Evolutionary conservation across 768 basidiomycete genomes (phyloP).

Genomic region (Lentinula raphanica): DNA sequence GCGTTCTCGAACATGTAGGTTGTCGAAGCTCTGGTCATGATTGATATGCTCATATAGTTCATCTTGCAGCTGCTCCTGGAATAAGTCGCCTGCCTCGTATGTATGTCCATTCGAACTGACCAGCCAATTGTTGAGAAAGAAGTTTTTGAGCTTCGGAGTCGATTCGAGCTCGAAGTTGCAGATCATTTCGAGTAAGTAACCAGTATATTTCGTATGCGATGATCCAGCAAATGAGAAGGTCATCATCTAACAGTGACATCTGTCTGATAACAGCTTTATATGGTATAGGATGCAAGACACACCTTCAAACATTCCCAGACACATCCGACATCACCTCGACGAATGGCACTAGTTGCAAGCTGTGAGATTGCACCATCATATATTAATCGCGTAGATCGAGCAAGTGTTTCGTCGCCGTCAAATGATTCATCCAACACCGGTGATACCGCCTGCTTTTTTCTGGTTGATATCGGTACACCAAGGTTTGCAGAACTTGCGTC

Average conservation of each 20-base stretch:
- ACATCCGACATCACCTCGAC: constrained; percentile 10
- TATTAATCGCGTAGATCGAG: constrained; percentile 6
- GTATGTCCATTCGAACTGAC: constrained; percentile 12
- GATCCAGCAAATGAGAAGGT: constrained; percentile 17
- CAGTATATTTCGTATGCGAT: constrained; percentile 13
- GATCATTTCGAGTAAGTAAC: constrained; percentile 16
- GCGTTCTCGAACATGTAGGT: constrained; percentile 10
- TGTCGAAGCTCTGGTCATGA: constrained; percentile 10
- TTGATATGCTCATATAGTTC: constrained; percentile 10
- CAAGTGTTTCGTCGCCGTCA: constrained; percentile 9
- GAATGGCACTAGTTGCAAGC: constrained; percentile 8
- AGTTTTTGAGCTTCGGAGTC: constrained; percentile 4
- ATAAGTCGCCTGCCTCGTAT: constrained; percentile 12
- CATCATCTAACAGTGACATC: constrained; percentile 8
- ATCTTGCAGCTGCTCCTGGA: constrained; percentile 19
- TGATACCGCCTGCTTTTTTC: neutral
- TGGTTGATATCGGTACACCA: neutral
- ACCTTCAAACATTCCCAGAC: constrained; percentile 1
- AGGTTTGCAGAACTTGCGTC: neutral
- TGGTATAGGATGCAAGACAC: too few relatives aligned
- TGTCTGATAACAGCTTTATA: constrained; percentile 1
- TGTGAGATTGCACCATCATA: constrained; percentile 2
- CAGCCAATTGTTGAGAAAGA: constrained; percentile 9
- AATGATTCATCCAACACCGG: neutral
- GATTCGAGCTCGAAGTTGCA: constrained; percentile 15